A percentile compares a stretch with the other conserved stretches of the same genome.
Evolutionary conservation across 805 yeast genomes (phyloP).

Genomic region (Candida orba): DNA sequence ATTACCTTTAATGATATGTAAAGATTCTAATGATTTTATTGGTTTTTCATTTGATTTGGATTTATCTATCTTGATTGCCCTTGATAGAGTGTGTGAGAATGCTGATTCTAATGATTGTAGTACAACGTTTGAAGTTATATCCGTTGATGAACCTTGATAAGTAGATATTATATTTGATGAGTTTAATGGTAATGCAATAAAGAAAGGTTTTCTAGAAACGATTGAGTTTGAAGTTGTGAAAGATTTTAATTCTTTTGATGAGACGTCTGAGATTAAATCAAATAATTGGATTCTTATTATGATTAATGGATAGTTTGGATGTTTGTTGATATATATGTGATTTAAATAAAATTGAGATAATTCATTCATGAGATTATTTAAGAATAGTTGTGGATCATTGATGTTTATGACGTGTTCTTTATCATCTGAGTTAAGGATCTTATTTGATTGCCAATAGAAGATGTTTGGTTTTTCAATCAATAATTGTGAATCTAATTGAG

Average conservation of each 20-base stretch:
- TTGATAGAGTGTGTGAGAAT: slow-evolving; percentile 34
- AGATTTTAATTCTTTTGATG: slow-evolving; percentile 1
- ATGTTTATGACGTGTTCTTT: slow-evolving; percentile 25
- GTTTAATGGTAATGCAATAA: slow-evolving; percentile 58
- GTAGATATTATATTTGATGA: slow-evolving; percentile 50
- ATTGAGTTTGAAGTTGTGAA: slow-evolving; percentile 32
- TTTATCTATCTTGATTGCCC: slow-evolving; percentile 31
- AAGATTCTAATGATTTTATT: slow-evolving; percentile 43
- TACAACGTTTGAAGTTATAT: slow-evolving; percentile 44
- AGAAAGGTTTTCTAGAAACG: slow-evolving; percentile 52
- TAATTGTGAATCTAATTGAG: slow-evolving; percentile 63
- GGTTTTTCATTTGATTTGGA: slow-evolving; percentile 20
- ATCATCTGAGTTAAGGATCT: slow-evolving; percentile 21
- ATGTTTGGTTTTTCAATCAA: slow-evolving; percentile 49
- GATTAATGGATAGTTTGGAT: slow-evolving; percentile 54
- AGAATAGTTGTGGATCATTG: slow-evolving; percentile 44
- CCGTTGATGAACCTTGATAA: slow-evolving; percentile 23
- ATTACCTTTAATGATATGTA: slow-evolving; percentile 52
- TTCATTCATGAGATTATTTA: slow-evolving; percentile 39
- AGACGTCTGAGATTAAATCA: slow-evolving; percentile 34
- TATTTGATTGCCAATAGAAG: slow-evolving; percentile 30
- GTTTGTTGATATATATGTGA: slow-evolving; percentile 62
- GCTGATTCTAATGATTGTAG: slow-evolving; percentile 54
- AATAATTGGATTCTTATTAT: slow-evolving; percentile 63
- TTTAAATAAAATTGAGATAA: slow-evolving; percentile 47